Conservation (phyloP, 768 basidiomycete genomes). For the Boletellus emodensis region DNA sequence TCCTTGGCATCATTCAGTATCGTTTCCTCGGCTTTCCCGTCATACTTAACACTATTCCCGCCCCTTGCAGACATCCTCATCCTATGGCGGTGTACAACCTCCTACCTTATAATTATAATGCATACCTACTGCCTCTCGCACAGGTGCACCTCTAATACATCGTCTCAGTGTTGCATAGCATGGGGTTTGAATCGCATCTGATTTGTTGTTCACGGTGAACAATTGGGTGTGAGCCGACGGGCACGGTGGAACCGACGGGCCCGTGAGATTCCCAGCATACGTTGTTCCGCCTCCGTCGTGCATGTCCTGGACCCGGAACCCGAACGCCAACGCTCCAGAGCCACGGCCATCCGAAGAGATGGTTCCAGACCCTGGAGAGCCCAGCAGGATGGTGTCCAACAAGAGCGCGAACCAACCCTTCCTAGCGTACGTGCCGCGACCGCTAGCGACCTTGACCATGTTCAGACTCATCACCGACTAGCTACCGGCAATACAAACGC, state of each 20-base stretch:
- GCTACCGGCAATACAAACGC: constrained; percentile 64
- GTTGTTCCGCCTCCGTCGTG: no score
- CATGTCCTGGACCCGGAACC: constrained; percentile 69
- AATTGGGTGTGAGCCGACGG: not conserved
- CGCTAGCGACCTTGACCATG: not conserved
- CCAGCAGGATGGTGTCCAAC: constrained; percentile 67
- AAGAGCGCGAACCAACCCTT: constrained; percentile 86
- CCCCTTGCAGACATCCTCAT: constrained; percentile 19
- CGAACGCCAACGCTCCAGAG: constrained; percentile 34
- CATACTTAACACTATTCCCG: constrained; percentile 27
- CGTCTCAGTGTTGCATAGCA: constrained; percentile 19
- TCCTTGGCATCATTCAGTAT: constrained; percentile 29
- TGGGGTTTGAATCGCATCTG: constrained; percentile 9
- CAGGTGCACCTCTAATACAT: constrained; percentile 30
- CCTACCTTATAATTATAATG: constrained; percentile 31
- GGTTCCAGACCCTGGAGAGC: constrained; percentile 60
- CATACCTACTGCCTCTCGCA: constrained; percentile 32
- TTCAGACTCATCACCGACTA: constrained; percentile 26
- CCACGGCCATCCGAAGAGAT: constrained; percentile 43
- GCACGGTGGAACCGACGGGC: no score
- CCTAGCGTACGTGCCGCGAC: constrained; percentile 55
- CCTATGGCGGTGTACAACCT: constrained; percentile 30
- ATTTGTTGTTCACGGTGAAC: constrained; percentile 4
- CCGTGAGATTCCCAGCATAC: no score
- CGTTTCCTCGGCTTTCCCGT: constrained; percentile 19